These are phyloP conservation scores for Wickerhamiella lipophila DNA, from an alignment of 805 yeast species.

Conservation along the genomic window DNA sequence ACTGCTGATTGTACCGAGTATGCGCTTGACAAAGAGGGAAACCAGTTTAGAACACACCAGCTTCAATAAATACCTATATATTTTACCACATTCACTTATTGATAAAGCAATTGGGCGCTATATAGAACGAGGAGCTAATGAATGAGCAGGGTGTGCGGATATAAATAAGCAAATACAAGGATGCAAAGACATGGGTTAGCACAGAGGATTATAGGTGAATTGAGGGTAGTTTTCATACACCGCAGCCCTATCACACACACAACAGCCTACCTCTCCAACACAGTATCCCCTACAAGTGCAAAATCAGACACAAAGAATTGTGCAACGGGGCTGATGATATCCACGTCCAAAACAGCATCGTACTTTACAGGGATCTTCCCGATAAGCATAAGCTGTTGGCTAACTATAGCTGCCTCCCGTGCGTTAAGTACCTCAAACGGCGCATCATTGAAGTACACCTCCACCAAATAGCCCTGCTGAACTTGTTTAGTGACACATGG, in stretches of 20 bases:
- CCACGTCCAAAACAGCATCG: constrained; percentile 31
- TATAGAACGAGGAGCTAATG: background rate
- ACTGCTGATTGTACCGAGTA: background rate
- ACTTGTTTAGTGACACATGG: constrained; percentile 27
- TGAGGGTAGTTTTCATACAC: no score
- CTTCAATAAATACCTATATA: constrained; percentile 2
- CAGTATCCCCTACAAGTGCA: constrained; percentile 20
- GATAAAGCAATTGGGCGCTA: background rate
- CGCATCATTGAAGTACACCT: constrained; percentile 33
- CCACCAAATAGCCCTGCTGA: constrained; percentile 27
- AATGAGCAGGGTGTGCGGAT: no score
- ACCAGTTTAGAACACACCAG: background rate
- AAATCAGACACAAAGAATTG: constrained; percentile 22
- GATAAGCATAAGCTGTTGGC: constrained; percentile 31
- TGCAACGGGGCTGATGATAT: constrained; percentile 27
- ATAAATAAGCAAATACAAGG: no score
- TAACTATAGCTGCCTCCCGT: constrained; percentile 32
- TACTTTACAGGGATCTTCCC: constrained; percentile 33
- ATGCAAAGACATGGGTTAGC: no score
- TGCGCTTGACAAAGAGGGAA: background rate
- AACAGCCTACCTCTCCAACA: constrained; percentile 7
- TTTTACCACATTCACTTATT: background rate
- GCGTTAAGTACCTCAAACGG: constrained; percentile 34
- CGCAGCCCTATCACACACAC: no score
- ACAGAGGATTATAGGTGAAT: no score